Evolutionary conservation across 1,284 basidiomycete species (phyloP).

Genomic region (Boletus holoroseus): DNA sequence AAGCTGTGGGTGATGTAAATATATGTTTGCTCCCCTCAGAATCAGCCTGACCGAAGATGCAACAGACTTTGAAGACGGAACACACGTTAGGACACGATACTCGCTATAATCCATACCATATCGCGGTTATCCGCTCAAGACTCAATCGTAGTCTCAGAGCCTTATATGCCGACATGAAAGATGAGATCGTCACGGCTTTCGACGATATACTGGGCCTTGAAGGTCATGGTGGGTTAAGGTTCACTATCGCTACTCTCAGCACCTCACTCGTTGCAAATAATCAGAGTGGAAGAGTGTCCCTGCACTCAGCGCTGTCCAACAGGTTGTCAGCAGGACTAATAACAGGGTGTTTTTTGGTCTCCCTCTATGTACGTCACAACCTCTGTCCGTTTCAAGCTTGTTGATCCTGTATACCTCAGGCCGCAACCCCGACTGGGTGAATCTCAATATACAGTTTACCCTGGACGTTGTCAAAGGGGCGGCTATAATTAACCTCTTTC

Average conservation of each 20-base stretch:
- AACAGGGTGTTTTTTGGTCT: slow-evolving; percentile 40
- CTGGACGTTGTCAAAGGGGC: slow-evolving; percentile 33
- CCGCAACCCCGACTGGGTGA: slow-evolving; percentile 35
- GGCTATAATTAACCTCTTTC: slow-evolving; percentile 33
- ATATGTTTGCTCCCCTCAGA: neutral
- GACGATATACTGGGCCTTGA: slow-evolving; percentile 23
- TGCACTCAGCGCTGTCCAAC: slow-evolving; percentile 14
- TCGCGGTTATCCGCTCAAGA: slow-evolving; percentile 22
- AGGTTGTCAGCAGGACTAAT: slow-evolving; percentile 33
- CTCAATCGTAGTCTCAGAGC: slow-evolving; percentile 32
- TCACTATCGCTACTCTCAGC: neutral
- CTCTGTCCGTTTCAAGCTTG: neutral
- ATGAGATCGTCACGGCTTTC: slow-evolving; percentile 34
- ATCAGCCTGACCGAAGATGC: neutral
- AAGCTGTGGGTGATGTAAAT: slow-evolving; percentile 10
- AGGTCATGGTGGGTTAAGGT: slow-evolving; percentile 15
- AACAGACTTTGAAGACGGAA: slow-evolving; percentile 2
- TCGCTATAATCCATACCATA: slow-evolving; percentile 30
- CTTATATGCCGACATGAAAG: slow-evolving; percentile 28
- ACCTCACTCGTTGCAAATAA: neutral
- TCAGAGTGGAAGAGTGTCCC: slow-evolving; percentile 32
- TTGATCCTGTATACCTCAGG: slow-evolving; percentile 27
- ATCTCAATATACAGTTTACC: slow-evolving; percentile 35
- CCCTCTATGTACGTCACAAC: slow-evolving; percentile 34
- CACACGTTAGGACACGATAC: slow-evolving; percentile 23